Evolutionary conservation across 2,329 filamentous ascomycete genomes (phyloP).

Genomic region (Raffaelea albimanens): DNA sequence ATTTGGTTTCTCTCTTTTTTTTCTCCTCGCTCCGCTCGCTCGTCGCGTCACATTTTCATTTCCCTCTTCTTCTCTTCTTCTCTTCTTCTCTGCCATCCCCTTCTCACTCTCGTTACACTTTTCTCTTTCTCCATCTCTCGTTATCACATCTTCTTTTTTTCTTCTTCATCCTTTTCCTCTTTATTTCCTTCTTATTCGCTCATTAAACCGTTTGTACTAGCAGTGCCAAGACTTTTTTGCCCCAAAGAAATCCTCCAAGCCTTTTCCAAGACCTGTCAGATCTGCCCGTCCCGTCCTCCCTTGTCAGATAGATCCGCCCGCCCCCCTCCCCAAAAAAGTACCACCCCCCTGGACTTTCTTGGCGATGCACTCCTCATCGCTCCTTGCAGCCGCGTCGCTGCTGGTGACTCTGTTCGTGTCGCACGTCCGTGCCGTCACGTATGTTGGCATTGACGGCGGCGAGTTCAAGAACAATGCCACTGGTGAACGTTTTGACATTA

Average conservation of each 20-base stretch:
- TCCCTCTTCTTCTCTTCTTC: no score
- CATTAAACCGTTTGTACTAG: not conserved
- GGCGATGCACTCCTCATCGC: conserved; percentile 25
- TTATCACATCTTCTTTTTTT: not conserved
- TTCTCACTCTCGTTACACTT: not conserved
- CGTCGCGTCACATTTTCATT: no score
- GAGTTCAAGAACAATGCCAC: conserved; percentile 50
- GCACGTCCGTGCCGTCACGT: conserved; percentile 43
- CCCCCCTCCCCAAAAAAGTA: not conserved
- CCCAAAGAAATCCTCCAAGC: not conserved
- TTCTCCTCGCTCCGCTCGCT: no score
- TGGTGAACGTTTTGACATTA: conserved; percentile 53
- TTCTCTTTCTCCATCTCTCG: not conserved
- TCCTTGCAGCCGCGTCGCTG: conserved; percentile 34
- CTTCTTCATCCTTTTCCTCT: not conserved
- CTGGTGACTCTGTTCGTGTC: conserved; percentile 23
- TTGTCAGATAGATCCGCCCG: no score
- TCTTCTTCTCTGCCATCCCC: no score
- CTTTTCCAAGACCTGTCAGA: no score
- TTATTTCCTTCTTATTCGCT: not conserved
- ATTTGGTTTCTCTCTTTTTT: not conserved
- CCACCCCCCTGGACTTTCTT: not conserved
- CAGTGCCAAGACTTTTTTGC: not conserved
- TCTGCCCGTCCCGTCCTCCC: no score
- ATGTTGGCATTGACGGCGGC: conserved; percentile 44